Evolutionary conservation across 1,139 yeast genomes (phyloP), one percentile per base, ranked within the genome.

Genomic region (Magnusiomyces ingens): DNA sequence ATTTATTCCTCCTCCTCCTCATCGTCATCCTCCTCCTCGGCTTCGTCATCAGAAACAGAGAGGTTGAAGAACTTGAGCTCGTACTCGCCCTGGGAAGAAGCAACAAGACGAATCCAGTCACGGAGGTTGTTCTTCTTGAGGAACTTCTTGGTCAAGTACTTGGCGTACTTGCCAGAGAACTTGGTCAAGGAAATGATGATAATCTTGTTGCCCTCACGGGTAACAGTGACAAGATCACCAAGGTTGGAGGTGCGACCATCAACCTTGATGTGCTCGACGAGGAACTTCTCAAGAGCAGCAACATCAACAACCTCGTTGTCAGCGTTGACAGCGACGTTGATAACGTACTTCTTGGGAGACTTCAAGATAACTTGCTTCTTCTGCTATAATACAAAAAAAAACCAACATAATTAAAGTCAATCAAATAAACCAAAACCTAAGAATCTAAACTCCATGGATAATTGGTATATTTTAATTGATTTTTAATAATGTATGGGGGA

Each of bases 111-210:
- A 79, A 94, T 90, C 99, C 99, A 93, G 82, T 93, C 99, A 60
- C 75, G 71, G 81, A 91, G 87, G 80, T 88, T 95, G 94, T 90
- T 89, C 89, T 93, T 93, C 96, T 93, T 93, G 79, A 93, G 88
- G 94, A 89, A 93, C 84, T 95, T 91, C 90, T 93, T 93, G 73
- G 98, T 88, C 76, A 93, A 82, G 93, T 91, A 93, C 83, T 93
- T 93, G 77, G 90, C 86, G 95, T 93, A 93, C 82, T 94, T 93
- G 80, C 99, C 99, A 68, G 98, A 90, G 93, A 94, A 93, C 80
- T 89, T 85, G 78, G 95, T 78, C 79, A 85, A 82, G 66, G 98
- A 80, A 77, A 90, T 85, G 70, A 93, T 84, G 72, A 88, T 90
- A 71, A 81, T 75, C 76, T 82, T 79, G 78, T 83, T 82, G 70